Evolutionary conservation across 805 yeast genomes (phyloP).

Genomic region (Metschnikowia colocasiae): DNA sequence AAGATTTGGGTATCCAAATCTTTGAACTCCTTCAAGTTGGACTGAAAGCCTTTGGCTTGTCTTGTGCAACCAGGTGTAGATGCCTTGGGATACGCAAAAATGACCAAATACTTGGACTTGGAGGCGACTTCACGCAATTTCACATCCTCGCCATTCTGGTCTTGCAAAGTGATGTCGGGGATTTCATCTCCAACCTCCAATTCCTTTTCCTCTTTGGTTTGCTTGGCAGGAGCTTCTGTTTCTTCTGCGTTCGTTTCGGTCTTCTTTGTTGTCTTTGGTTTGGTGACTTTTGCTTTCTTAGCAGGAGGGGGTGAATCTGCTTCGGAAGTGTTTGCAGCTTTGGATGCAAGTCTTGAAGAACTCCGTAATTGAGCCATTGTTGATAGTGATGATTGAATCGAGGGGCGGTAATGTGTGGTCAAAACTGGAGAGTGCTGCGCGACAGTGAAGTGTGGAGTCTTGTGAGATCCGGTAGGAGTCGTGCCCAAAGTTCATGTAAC

Average conservation of each 20-base stretch:
- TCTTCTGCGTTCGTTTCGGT: neutral
- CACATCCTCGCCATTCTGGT: constrained; percentile 66
- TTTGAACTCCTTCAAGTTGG: constrained; percentile 51
- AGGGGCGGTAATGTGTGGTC: neutral
- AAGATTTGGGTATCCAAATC: constrained; percentile 54
- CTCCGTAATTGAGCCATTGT: constrained; percentile 20
- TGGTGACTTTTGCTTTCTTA: neutral
- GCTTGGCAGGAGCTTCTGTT: neutral
- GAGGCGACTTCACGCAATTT: constrained; percentile 29
- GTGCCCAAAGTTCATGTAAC: neutral
- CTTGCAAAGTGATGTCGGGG: constrained; percentile 59
- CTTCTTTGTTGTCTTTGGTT: constrained; percentile 3
- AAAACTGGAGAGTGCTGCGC: neutral
- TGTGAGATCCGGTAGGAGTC: neutral
- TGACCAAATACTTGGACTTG: constrained; percentile 33
- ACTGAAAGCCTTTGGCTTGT: constrained; percentile 88
- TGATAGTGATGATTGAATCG: neutral
- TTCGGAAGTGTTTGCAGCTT: constrained; percentile 1
- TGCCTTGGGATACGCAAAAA: constrained; percentile 82
- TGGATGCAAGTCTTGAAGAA: constrained; percentile 16
- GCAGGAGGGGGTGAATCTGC: neutral
- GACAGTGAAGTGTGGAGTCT: neutral
- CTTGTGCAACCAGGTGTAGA: constrained; percentile 95
- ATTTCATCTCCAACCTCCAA: constrained; percentile 57
- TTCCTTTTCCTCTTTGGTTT: constrained; percentile 14